Conservation (phyloP, 345 rosid species). For the Sisymbrium altissimum region DNA sequence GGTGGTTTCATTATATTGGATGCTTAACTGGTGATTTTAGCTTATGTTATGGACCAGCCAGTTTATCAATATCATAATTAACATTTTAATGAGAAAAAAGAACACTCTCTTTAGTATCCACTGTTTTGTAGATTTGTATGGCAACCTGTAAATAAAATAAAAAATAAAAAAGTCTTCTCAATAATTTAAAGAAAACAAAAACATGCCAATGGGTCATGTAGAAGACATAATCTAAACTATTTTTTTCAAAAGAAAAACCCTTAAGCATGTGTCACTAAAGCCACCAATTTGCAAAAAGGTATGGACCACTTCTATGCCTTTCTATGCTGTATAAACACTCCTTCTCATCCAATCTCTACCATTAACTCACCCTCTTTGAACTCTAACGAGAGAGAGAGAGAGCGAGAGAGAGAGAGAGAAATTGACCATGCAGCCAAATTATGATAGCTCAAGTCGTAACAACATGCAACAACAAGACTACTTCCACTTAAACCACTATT, state of each 20-base stretch:
- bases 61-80: too few relatives aligned
- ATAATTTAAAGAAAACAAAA: constrained; percentile 1
- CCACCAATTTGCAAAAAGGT: constrained; percentile 28
- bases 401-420: neutral
- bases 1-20: too few relatives aligned
- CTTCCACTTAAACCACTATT: constrained; percentile 41
- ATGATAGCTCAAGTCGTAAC: constrained; percentile 35
- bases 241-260: constrained; percentile 23
- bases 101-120: too few relatives aligned
- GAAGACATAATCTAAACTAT: constrained; percentile 39
- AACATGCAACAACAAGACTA: constrained; percentile 37
- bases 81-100: neutral
- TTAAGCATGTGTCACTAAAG: constrained; percentile 23
- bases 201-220: constrained; percentile 12
- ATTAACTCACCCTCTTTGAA: constrained; percentile 27
- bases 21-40: too few relatives aligned
- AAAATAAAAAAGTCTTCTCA: neutral
- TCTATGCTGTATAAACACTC: constrained; percentile 42
- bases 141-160: neutral
- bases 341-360: constrained; percentile 30
- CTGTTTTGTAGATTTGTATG: neutral
- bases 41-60: too few relatives aligned
- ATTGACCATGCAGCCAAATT: constrained; percentile 43
- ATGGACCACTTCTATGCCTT: constrained; percentile 49
- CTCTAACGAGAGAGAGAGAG: neutral